phyloP scores from a whole-genome alignment of 108 stramenopile genomes.

The Heterococcus sp. region DNA sequence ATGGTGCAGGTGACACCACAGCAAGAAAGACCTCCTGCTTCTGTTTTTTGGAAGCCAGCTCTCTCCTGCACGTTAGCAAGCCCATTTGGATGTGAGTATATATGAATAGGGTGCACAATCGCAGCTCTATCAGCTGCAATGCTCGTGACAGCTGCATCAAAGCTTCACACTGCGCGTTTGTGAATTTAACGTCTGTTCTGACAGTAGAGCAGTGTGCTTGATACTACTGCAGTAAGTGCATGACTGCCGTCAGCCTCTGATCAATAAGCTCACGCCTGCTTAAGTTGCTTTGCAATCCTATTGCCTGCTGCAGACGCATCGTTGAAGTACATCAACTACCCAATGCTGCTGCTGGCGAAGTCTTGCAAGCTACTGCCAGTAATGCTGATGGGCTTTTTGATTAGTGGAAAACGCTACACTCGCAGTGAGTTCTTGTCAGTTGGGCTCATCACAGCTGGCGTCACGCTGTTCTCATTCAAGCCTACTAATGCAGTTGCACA shows the following conservation, averaged over 20 bases:
- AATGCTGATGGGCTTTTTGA: constrained; percentile 57
- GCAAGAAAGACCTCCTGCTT: constrained; percentile 13
- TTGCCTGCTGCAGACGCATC: constrained; percentile 14
- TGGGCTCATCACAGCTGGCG: constrained; percentile 30
- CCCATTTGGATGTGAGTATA: constrained; percentile 36
- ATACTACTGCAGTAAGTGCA: not conserved
- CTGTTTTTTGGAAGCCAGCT: constrained; percentile 34
- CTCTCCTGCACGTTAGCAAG: constrained; percentile 32
- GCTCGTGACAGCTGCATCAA: no score
- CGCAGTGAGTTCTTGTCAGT: constrained; percentile 21
- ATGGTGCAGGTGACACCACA: no score
- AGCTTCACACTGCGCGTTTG: no score
- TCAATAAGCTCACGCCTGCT: not conserved
- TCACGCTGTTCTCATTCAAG: constrained; percentile 41
- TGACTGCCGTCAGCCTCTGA: not conserved
- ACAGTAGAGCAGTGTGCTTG: no score
- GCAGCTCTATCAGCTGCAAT: no score
- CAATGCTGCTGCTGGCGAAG: constrained; percentile 82
- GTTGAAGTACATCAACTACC: constrained; percentile 61
- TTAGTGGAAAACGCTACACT: constrained; percentile 31
- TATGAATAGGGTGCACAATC: not conserved
- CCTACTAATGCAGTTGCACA: no score
- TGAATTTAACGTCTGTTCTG: no score
- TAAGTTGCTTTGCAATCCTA: not conserved
- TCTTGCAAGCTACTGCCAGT: constrained; percentile 87